These are phyloP conservation scores for Saitozyma podzolica DNA, from an alignment of 768 basidiomycete species.

Conservation along the genomic window DNA sequence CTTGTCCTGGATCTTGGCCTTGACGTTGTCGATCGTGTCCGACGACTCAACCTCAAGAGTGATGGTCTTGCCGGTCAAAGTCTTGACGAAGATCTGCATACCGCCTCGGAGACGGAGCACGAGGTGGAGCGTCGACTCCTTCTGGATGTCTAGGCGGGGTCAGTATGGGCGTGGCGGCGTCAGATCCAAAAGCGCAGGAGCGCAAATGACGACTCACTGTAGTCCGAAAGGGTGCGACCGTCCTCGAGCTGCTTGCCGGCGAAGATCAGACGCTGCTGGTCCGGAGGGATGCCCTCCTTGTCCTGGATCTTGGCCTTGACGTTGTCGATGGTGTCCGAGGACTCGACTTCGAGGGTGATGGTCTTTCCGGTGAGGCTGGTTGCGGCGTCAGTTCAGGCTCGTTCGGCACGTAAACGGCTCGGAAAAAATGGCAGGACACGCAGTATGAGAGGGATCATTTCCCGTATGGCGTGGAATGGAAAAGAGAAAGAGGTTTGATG, in stretches of 20 bases:
- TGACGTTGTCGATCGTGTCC: conserved; percentile 91
- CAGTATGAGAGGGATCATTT: neutral
- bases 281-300: conserved; percentile 62
- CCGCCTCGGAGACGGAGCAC: conserved; percentile 85
- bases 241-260: conserved; percentile 92
- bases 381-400: conserved; percentile 57
- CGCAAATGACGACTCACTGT: conserved; percentile 48
- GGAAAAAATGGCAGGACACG: neutral
- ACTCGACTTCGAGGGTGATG: conserved; percentile 81
- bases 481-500: neutral
- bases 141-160: conserved; percentile 44
- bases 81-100: conserved; percentile 61
- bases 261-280: conserved; percentile 88
- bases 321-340: conserved; percentile 79
- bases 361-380: conserved; percentile 76
- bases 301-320: conserved; percentile 94
- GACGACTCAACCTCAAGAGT: conserved; percentile 61
- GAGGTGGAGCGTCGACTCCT: conserved; percentile 53
- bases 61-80: conserved; percentile 16
- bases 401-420: conserved; percentile 40
- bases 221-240: conserved; percentile 84
- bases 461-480: neutral
- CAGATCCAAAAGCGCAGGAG: neutral
- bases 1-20: conserved; percentile 93
- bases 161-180: neutral